These are phyloP conservation scores for Hygrocybe punicea DNA, from an alignment of 768 basidiomycete species.

Conservation along the genomic window DNA sequence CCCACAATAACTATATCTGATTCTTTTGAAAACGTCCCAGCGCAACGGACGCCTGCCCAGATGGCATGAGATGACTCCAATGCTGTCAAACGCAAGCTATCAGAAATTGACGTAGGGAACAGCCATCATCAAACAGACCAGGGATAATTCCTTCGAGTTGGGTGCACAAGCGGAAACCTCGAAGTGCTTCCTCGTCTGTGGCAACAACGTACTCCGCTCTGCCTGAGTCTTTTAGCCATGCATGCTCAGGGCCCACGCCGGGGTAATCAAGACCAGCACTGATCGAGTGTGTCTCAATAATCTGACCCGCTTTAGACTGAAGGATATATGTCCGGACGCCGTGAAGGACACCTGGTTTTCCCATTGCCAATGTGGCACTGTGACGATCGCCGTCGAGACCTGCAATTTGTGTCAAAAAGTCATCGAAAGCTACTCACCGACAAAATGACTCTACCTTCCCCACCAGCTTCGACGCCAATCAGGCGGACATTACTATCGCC, in stretches of 20 bases:
- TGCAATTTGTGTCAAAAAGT: constrained; percentile 24
- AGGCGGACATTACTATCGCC: constrained; percentile 79
- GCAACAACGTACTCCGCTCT: constrained; percentile 91
- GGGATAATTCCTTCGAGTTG: constrained; percentile 98
- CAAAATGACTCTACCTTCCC: constrained; percentile 63
- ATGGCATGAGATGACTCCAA: constrained; percentile 95
- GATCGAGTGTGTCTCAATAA: constrained; percentile 95
- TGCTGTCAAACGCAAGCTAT: constrained; percentile 43
- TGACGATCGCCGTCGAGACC: constrained; percentile 82
- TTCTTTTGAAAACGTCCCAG: constrained; percentile 80
- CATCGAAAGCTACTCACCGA: background rate
- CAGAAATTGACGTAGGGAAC: background rate
- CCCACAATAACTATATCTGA: constrained; percentile 87
- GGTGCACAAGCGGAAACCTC: constrained; percentile 88
- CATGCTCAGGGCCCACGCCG: constrained; percentile 96
- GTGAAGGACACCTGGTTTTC: constrained; percentile 91
- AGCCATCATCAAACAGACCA: constrained; percentile 43
- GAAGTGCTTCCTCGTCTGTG: constrained; percentile 89
- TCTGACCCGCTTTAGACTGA: constrained; percentile 85
- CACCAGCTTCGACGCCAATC: constrained; percentile 95
- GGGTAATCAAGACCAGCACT: constrained; percentile 96
- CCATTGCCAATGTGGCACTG: constrained; percentile 90
- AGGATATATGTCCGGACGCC: constrained; percentile 95
- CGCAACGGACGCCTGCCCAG: constrained; percentile 85
- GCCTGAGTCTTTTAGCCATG: constrained; percentile 93